These are phyloP conservation scores for Pichia phayaonensis DNA, from an alignment of 805 yeast species.

Conservation along the genomic window DNA sequence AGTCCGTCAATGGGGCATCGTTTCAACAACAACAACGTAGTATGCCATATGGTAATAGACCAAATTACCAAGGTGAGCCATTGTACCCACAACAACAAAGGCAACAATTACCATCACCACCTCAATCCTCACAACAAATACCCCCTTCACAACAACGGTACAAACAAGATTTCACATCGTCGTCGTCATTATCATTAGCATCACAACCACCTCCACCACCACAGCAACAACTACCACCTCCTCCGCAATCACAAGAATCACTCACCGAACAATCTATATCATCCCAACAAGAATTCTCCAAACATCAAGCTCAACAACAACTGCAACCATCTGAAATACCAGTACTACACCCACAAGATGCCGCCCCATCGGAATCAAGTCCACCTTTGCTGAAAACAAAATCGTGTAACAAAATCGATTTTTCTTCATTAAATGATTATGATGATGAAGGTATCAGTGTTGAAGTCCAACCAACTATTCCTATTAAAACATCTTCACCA, in stretches of 20 bases:
- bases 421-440: constrained; percentile 7
- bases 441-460: constrained; percentile 20
- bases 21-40: constrained; percentile 21
- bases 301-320: background rate
- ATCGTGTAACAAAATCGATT: constrained; percentile 4
- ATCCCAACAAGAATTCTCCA: no score
- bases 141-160: background rate
- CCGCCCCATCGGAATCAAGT: background rate
- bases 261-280: no score
- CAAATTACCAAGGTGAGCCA: background rate
- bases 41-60: background rate
- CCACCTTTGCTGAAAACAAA: background rate
- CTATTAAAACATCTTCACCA: background rate
- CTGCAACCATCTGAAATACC: background rate
- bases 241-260: no score
- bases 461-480: background rate
- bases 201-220: background rate
- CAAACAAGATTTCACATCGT: no score
- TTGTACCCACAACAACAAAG: constrained; percentile 8
- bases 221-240: no score
- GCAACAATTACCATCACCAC: constrained; percentile 15
- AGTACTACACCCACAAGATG: background rate
- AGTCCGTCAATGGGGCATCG: constrained; percentile 9
- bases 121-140: background rate
- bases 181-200: no score